Conservation (phyloP, 2,329 filamentous ascomycete genomes). For the Coniochaeta sp. region DNA sequence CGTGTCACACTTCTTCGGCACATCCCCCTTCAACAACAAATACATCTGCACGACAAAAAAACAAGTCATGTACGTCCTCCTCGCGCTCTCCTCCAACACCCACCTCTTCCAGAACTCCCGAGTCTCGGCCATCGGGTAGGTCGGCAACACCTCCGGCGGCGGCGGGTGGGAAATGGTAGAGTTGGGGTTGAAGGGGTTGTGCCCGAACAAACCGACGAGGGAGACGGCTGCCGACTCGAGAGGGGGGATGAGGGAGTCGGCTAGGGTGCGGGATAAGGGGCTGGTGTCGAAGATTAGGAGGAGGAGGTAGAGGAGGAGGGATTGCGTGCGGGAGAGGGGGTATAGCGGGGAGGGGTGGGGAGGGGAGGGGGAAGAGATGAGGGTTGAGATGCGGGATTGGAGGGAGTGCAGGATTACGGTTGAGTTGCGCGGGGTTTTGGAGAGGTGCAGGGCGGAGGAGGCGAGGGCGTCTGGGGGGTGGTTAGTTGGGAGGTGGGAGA, state of each 20-base stretch:
- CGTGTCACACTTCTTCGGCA: slow-evolving; percentile 19
- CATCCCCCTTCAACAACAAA: slow-evolving; percentile 23
- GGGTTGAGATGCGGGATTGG: slow-evolving; percentile 33
- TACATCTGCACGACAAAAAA: slow-evolving; percentile 37
- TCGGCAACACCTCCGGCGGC: slow-evolving; percentile 15
- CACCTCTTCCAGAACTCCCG: slow-evolving; percentile 42
- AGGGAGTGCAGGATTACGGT: slow-evolving; percentile 42
- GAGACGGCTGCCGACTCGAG: slow-evolving; percentile 26
- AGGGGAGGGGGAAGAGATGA: slow-evolving; percentile 29
- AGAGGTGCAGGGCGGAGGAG: slow-evolving; percentile 44
- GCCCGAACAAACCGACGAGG: slow-evolving; percentile 21
- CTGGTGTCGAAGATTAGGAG: slow-evolving; percentile 39
- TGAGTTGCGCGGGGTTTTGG: slow-evolving; percentile 40
- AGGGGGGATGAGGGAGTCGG: slow-evolving; percentile 19
- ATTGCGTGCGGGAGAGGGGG: slow-evolving; percentile 31
- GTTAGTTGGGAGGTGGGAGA: neutral
- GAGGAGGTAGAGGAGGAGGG: slow-evolving; percentile 37
- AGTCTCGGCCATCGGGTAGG: slow-evolving; percentile 30
- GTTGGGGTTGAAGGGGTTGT: neutral
- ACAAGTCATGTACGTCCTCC: slow-evolving; percentile 41
- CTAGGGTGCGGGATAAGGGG: slow-evolving; percentile 22
- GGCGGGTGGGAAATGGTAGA: slow-evolving; percentile 18
- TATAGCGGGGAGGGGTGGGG: slow-evolving; percentile 17
- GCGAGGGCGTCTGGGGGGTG: slow-evolving; percentile 39
- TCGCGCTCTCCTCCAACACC: slow-evolving; percentile 45